These are phyloP conservation scores for Solanum verrucosum DNA, from an alignment of 257 asterid species.

Conservation along the genomic window DNA sequence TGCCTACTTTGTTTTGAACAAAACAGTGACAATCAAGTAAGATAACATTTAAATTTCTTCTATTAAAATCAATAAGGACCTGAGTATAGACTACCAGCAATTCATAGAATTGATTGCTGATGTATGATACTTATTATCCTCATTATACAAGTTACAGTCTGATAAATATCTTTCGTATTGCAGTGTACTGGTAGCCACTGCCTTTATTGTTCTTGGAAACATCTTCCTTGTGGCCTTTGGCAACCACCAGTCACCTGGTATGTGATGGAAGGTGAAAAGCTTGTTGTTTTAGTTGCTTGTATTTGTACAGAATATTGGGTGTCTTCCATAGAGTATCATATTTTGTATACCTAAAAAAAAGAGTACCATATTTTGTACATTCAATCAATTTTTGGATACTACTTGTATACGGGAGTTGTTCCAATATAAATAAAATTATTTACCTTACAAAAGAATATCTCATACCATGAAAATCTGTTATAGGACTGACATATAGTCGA, in stretches of 20 bases:
- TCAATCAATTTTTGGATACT: background rate
- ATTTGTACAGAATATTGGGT: background rate
- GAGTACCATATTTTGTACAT: background rate
- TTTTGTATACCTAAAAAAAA: background rate
- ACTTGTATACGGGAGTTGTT: background rate
- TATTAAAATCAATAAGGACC: background rate
- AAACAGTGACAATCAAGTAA: slow-evolving; percentile 79
- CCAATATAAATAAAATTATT: background rate
- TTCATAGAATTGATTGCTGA: background rate
- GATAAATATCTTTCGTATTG: slow-evolving; percentile 11
- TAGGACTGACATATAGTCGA: background rate
- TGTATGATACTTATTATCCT: background rate
- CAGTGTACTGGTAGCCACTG: slow-evolving; percentile 88
- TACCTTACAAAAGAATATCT: background rate
- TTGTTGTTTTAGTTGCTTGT: background rate
- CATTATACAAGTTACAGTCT: background rate
- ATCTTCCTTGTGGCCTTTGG: slow-evolving; percentile 97
- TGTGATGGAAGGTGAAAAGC: slow-evolving; percentile 12
- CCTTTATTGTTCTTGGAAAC: slow-evolving; percentile 93
- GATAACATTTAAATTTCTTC: slow-evolving; percentile 16
- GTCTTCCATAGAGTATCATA: background rate
- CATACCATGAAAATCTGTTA: background rate
- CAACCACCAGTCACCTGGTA: slow-evolving; percentile 98
- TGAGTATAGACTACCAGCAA: background rate
- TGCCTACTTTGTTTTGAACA: slow-evolving; percentile 76